A percentile compares a stretch with the other conserved stretches of the same genome.
These are phyloP conservation scores for Fusarium verrucosum DNA, from an alignment of 2,329 filamentous ascomycete genomes.

Conservation along the genomic window DNA sequence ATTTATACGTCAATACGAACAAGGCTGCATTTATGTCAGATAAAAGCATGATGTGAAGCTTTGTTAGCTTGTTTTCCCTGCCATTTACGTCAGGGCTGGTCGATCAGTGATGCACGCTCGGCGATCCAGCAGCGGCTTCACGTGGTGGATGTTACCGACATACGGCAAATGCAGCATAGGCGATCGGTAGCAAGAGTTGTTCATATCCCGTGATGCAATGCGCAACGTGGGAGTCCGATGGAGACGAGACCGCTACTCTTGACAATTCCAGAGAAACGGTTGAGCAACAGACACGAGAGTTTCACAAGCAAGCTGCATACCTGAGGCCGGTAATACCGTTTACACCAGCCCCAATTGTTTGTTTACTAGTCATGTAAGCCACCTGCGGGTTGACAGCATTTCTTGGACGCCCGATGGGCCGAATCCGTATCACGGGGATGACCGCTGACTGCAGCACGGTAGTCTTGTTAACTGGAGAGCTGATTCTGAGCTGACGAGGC, in stretches of 20 bases:
- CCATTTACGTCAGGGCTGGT: constrained; percentile 25
- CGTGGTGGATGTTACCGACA: constrained; percentile 13
- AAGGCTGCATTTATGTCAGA: neutral
- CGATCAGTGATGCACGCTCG: constrained; percentile 27
- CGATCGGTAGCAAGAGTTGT: neutral
- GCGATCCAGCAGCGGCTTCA: constrained; percentile 33
- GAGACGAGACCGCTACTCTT: constrained; percentile 14
- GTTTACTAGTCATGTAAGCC: constrained; percentile 29
- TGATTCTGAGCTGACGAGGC: constrained; percentile 11
- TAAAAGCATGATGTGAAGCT: neutral
- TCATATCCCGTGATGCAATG: constrained; percentile 34
- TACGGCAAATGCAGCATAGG: neutral
- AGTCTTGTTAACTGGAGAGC: neutral
- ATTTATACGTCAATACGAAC: neutral
- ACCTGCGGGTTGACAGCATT: constrained; percentile 4
- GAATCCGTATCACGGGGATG: constrained; percentile 28
- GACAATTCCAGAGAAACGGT: constrained; percentile 18
- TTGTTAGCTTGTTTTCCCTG: neutral
- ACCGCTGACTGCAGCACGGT: constrained; percentile 3
- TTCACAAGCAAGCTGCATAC: constrained; percentile 24
- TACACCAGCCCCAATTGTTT: neutral
- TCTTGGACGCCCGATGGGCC: constrained; percentile 22
- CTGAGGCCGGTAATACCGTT: constrained; percentile 28
- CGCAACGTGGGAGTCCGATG: constrained; percentile 21
- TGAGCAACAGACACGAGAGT: constrained; percentile 44